Evolutionary conservation across 1,284 basidiomycete genomes (phyloP).

Genomic region (Ganoderma boninense): DNA sequence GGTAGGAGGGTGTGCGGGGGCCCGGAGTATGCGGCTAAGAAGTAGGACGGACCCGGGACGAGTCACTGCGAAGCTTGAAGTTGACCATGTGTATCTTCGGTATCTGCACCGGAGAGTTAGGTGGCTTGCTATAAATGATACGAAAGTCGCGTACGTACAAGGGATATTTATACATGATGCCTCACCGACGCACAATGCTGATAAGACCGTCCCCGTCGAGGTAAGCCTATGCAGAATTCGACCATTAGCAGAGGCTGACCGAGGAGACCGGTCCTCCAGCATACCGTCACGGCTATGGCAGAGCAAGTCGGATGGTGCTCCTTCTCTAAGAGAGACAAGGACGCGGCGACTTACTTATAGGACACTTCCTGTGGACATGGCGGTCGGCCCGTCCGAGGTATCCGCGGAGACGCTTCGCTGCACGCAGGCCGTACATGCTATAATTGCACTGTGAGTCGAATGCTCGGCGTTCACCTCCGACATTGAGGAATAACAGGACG

Average conservation of each 20-base stretch:
- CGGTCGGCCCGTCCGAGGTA: slow-evolving; percentile 54
- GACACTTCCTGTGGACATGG: slow-evolving; percentile 28
- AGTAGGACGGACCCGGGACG: slow-evolving; percentile 45
- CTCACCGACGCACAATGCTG: slow-evolving; percentile 26
- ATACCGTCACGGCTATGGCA: slow-evolving; percentile 43
- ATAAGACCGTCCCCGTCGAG: slow-evolving; percentile 43
- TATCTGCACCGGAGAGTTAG: slow-evolving; percentile 45
- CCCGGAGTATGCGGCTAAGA: slow-evolving; percentile 41
- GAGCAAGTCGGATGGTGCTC: slow-evolving; percentile 43
- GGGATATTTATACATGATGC: background rate
- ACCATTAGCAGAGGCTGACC: too few species aligned
- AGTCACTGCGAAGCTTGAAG: slow-evolving; percentile 44
- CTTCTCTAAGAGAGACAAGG: background rate
- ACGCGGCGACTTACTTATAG: background rate
- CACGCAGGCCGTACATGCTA: slow-evolving; percentile 50
- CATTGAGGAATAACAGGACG: too few species aligned
- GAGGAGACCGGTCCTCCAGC: background rate
- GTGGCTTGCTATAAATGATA: background rate
- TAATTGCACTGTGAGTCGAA: slow-evolving; percentile 54
- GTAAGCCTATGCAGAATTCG: background rate
- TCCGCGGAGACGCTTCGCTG: slow-evolving; percentile 51
- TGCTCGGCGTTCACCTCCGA: slow-evolving; percentile 53
- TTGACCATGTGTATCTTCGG: slow-evolving; percentile 49
- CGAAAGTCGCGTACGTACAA: too few species aligned
- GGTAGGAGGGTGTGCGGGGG: slow-evolving; percentile 30